Conservation (phyloP, 1,284 basidiomycete genomes). For the Pterulicium gracile region DNA sequence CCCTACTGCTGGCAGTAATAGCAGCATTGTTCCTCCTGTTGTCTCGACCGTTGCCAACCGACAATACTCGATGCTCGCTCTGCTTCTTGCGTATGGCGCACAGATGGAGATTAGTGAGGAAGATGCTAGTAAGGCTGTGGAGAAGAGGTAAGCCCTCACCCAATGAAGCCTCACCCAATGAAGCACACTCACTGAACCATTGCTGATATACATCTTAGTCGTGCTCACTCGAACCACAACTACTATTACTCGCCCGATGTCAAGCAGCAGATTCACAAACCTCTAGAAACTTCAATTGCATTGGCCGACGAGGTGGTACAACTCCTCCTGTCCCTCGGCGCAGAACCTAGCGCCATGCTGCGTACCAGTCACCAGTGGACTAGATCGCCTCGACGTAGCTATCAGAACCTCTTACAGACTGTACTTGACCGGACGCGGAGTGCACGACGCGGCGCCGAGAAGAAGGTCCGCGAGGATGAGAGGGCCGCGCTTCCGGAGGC, state of each 20-base stretch:
- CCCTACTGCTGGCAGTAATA: conserved; percentile 14
- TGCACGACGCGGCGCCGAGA: neutral
- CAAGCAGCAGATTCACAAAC: conserved; percentile 11
- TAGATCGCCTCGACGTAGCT: neutral
- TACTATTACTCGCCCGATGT: neutral
- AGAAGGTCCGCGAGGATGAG: neutral
- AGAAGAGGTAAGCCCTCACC: conserved; percentile 14
- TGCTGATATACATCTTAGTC: too few relatives aligned
- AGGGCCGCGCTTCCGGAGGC: neutral
- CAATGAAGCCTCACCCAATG: neutral
- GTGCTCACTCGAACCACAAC: neutral
- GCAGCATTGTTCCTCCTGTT: conserved; percentile 22
- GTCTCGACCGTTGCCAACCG: conserved; percentile 22
- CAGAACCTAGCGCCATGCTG: conserved; percentile 22
- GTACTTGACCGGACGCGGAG: neutral
- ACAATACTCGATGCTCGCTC: conserved; percentile 24
- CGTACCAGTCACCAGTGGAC: neutral
- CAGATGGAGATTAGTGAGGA: conserved; percentile 9
- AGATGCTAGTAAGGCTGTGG: conserved; percentile 19
- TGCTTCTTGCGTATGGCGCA: conserved; percentile 1
- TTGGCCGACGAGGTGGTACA: conserved; percentile 28
- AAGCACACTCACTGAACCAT: too few relatives aligned
- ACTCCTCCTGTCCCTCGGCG: conserved; percentile 32
- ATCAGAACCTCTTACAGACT: neutral
- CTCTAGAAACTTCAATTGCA: conserved; percentile 31